Conservation (phyloP, 1,284 basidiomycete species). For the Ustanciosporium gigantosporum region DNA sequence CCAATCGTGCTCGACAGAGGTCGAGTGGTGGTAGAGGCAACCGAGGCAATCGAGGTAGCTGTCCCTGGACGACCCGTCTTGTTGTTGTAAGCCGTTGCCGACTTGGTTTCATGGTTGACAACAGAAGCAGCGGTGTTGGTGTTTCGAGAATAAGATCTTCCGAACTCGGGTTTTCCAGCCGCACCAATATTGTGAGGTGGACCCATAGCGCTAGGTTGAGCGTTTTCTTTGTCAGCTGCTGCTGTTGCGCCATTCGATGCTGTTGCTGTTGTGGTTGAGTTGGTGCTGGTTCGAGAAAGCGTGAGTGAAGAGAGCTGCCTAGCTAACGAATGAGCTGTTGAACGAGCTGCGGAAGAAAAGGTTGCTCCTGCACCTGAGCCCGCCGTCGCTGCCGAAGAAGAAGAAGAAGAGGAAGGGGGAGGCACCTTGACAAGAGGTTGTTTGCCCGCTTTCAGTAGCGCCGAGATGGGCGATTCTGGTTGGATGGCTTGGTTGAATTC, state of each 20-base stretch:
- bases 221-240: slow-evolving; percentile 50
- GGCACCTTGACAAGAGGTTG: slow-evolving; percentile 54
- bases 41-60: too few relatives aligned
- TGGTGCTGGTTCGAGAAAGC: slow-evolving; percentile 1
- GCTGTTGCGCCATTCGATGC: neutral
- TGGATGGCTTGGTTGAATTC: slow-evolving; percentile 94
- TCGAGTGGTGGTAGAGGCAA: too few relatives aligned
- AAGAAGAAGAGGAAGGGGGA: slow-evolving; percentile 4
- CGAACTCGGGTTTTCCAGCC: slow-evolving; percentile 13
- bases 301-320: slow-evolving; percentile 33
- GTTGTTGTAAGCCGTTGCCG: too few relatives aligned
- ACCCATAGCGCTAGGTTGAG: slow-evolving; percentile 33
- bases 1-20: neutral
- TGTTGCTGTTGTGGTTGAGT: too few relatives aligned
- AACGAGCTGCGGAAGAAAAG: too few relatives aligned
- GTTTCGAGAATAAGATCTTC: slow-evolving; percentile 19
- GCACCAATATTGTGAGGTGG: slow-evolving; percentile 13
- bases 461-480: slow-evolving; percentile 90
- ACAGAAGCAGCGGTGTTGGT: neutral
- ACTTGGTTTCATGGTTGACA: too few relatives aligned
- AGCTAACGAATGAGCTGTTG: slow-evolving; percentile 21
- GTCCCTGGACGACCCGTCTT: too few relatives aligned
- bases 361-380: too few relatives aligned
- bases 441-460: slow-evolving; percentile 68
- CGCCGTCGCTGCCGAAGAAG: too few relatives aligned